A percentile compares a stretch with the other conserved stretches of the same genome.
phyloP scores from a whole-genome alignment of 305 asterid genomes.

The Fraxinus greggii region DNA sequence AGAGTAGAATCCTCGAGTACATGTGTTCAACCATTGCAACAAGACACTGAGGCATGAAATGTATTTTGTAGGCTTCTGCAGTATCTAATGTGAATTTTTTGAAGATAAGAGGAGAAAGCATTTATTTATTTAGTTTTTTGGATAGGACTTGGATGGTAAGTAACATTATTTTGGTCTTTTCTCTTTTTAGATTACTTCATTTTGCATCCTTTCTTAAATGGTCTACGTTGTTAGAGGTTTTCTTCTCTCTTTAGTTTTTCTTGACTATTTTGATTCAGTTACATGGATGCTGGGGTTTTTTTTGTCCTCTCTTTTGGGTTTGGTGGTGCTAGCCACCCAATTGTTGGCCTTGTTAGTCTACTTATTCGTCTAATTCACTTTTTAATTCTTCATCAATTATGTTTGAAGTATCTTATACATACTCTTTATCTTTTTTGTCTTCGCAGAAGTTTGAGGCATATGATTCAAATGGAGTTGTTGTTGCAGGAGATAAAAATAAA shows the following conservation, averaged over 20 bases:
- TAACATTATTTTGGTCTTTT: not conserved
- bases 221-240: not conserved
- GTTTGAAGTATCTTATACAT: not conserved
- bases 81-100: not conserved
- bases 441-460: constrained; percentile 92
- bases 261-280: not conserved
- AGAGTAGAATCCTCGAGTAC: constrained; percentile 4
- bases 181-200: not conserved
- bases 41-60: not conserved
- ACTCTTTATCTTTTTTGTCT: constrained; percentile 14
- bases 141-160: not conserved
- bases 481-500: constrained; percentile 82
- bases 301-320: not conserved
- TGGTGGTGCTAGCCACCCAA: not conserved
- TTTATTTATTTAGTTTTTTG: not conserved
- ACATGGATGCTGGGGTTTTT: not conserved
- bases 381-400: not conserved
- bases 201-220: not conserved
- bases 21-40: constrained; percentile 7
- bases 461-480: constrained; percentile 66
- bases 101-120: not conserved
- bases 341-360: not conserved
- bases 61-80: constrained; percentile 11
- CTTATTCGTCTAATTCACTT: not conserved
- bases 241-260: not conserved